A percentile compares a stretch with the other conserved stretches of the same genome.
phyloP scores from a whole-genome alignment of 2,329 filamentous ascomycete species.

The Penicillium sp. region DNA sequence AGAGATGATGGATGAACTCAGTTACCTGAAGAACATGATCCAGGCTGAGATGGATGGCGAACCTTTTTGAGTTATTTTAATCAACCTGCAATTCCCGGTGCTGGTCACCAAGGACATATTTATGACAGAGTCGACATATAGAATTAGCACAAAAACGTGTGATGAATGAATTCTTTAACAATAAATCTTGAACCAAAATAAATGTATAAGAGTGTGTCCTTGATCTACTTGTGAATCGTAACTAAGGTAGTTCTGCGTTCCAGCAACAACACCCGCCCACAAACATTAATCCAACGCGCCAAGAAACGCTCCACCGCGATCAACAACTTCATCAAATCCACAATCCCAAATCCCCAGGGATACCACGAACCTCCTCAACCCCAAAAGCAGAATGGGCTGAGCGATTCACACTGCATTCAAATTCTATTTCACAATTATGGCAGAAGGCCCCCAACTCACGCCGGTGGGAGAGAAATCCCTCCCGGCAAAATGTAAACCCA shows the following conservation, averaged over 20 bases:
- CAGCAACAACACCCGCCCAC: background rate
- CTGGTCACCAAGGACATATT: constrained; percentile 13
- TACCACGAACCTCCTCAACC: background rate
- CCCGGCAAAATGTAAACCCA: constrained; percentile 43
- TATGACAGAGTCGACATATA: background rate
- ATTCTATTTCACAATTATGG: constrained; percentile 16
- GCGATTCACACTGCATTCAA: background rate
- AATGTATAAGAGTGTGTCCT: background rate
- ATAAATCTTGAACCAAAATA: background rate
- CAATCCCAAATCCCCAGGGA: background rate
- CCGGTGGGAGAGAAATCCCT: constrained; percentile 43
- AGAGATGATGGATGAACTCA: constrained; percentile 53
- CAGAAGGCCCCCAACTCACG: constrained; percentile 35
- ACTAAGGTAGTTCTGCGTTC: background rate
- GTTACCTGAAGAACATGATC: constrained; percentile 52
- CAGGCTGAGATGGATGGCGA: constrained; percentile 31
- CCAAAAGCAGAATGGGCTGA: constrained; percentile 27
- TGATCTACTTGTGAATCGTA: background rate
- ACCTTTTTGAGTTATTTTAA: constrained; percentile 13
- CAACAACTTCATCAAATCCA: constrained; percentile 19
- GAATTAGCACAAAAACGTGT: background rate
- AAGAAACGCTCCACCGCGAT: constrained; percentile 23
- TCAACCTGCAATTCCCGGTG: constrained; percentile 6
- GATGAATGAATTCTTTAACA: background rate
- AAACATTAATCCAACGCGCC: constrained; percentile 18